Evolutionary conservation across 2,329 filamentous ascomycete genomes (phyloP), one percentile per base, ranked within the genome.

Genomic region (Fusarium mangiferae): DNA sequence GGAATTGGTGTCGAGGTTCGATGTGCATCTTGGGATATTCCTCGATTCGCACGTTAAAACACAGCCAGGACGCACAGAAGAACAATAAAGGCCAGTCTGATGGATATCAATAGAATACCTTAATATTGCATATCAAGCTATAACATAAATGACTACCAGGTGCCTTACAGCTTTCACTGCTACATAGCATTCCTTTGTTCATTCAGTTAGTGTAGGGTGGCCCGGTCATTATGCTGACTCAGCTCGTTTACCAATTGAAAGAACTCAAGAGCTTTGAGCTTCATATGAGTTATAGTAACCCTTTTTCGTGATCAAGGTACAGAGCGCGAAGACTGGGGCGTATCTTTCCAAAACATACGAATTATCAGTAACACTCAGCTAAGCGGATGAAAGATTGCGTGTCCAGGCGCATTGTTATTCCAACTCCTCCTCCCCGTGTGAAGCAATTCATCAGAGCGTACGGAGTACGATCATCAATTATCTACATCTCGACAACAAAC

Each of bases 181-280:
- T 26, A 28, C 36, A 12, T 26, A 39, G 33, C 20, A 18, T 46
- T 58, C 20, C n/a, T 26, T 30, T 18, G 33, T 44, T 24, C 22
- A 35, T 39, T 17, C 48, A 24, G 48, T 18, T 13, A 46, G 54
- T 66, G 17, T 44, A 74, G 72, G 68, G 71, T 74, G 56, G 11
- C 28, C 24, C 5, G 2, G 6, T 3, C 4, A 38, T 28, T 3
- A 17, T 64, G 72, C 73, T 75, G 71, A 74, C 62, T 75, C 73
- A 74, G 67, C 73, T 41, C 56, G 26, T 39, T 49, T 49, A 45
- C 55, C 45, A 60, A 65, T 72, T 69, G 64, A 69, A 62, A 62
- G 71, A 56, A 58, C 64, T 55, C 59, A 28, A 68, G 66, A 67
- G 62, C 66, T 68, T 72, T 62, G 72, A 72, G 56, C 72, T 49